phyloP scores from a whole-genome alignment of 257 asterid species.

The Nicotiana benthamiana region DNA sequence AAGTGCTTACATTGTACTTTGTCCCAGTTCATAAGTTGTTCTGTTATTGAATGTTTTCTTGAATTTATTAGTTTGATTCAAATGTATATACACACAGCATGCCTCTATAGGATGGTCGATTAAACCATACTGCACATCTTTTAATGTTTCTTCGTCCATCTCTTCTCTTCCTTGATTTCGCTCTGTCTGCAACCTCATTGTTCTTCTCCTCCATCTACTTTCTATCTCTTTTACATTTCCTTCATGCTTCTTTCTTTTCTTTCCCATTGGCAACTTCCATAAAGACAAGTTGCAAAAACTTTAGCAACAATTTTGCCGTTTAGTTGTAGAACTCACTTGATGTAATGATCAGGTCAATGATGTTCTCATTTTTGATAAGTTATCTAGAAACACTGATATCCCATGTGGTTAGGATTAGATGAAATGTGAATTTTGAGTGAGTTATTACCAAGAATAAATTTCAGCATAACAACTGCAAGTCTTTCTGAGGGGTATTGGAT shows the following conservation, averaged over 20 bases:
- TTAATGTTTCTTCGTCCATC: background rate
- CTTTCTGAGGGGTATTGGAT: background rate
- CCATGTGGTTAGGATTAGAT: background rate
- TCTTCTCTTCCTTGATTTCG: background rate
- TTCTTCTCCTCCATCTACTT: background rate
- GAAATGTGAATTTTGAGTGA: background rate
- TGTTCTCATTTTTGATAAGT: background rate
- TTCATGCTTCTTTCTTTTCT: background rate
- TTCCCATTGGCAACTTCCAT: background rate
- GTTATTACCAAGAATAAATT: background rate
- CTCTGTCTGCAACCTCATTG: background rate
- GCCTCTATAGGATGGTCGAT: background rate
- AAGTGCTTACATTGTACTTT: constrained; percentile 32
- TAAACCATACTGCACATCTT: background rate
- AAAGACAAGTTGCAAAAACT: background rate
- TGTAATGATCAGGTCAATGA: background rate
- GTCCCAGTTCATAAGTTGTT: background rate
- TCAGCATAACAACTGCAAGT: background rate
- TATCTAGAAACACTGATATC: background rate
- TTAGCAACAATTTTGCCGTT: background rate
- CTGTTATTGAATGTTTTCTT: constrained; percentile 1
- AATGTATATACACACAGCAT: background rate
- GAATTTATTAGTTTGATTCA: background rate
- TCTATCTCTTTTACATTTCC: background rate
- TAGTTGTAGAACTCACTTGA: background rate